phyloP scores from a whole-genome alignment of 225 moss, liverwort and hornwort species.

The Marchantia polymorpha region DNA sequence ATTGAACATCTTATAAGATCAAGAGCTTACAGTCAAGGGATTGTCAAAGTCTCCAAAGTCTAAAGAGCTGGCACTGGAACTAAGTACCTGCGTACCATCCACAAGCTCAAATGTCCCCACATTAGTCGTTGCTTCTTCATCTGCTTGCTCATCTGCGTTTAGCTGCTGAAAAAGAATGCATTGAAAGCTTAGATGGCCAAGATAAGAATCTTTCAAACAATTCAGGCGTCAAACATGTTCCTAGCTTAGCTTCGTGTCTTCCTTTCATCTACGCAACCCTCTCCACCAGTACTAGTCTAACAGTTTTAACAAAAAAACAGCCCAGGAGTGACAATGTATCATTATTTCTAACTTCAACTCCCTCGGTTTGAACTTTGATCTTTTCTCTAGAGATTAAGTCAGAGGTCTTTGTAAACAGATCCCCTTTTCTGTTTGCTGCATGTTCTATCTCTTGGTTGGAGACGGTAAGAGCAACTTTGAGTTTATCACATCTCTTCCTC shows the following conservation, averaged over 20 bases:
- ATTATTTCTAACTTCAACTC: no score
- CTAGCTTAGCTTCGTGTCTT: neutral
- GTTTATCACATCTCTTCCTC: no score
- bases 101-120: conserved; percentile 98
- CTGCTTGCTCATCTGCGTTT: conserved; percentile 40
- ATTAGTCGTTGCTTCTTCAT: conserved; percentile 84
- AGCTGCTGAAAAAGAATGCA: conserved; percentile 38
- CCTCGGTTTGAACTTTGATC: no score
- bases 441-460: no score
- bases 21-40: conserved; percentile 48
- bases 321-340: no score
- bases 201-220: neutral
- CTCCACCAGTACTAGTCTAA: no score
- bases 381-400: no score
- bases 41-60: conserved; percentile 43
- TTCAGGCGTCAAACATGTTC: neutral
- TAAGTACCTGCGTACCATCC: conserved; percentile 95
- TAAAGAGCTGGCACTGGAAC: conserved; percentile 43
- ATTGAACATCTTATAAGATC: conserved; percentile 22
- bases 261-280: neutral
- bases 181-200: neutral
- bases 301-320: no score
- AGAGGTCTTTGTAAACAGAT: no score
- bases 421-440: no score
- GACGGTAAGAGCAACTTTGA: no score